These are phyloP conservation scores for Beta lomatogona DNA, from an alignment of 179 eudicot species.

Conservation along the genomic window DNA sequence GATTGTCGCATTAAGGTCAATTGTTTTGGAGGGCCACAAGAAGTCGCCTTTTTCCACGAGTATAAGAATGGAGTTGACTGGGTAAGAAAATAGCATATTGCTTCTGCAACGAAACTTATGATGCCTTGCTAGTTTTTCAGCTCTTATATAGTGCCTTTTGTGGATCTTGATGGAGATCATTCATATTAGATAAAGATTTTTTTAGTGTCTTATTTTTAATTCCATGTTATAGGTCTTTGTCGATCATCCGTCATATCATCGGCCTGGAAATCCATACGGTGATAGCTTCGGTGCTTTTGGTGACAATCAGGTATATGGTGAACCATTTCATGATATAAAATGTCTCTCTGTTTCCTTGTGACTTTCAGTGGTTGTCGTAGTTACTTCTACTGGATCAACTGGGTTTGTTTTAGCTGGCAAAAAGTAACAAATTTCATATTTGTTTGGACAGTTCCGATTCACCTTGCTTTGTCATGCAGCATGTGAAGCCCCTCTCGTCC, in stretches of 20 bases:
- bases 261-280: conserved; percentile 99
- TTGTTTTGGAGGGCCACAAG: conserved; percentile 89
- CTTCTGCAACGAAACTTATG: neutral
- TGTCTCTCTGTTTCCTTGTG: neutral
- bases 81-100: conserved; percentile 46
- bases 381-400: conserved; percentile 13
- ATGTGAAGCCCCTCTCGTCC: conserved; percentile 98
- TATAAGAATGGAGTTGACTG: conserved; percentile 96
- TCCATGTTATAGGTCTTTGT: conserved; percentile 70
- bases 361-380: neutral
- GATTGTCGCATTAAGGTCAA: conserved; percentile 52
- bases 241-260: conserved; percentile 92
- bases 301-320: conserved; percentile 78
- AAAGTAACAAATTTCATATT: conserved; percentile 25
- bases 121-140: neutral
- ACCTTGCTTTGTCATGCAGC: conserved; percentile 96
- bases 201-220: neutral
- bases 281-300: conserved; percentile 91
- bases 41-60: conserved; percentile 84
- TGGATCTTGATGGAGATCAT: neutral
- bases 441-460: conserved; percentile 82
- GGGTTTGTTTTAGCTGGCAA: conserved; percentile 4
- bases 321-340: neutral
- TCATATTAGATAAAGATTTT: neutral
- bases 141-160: neutral